Percentiles rank a stretch among this genome's conserved stretches.
Evolutionary conservation across 2,329 filamentous ascomycete species (phyloP).

Genomic region (Xylaria sp.): DNA sequence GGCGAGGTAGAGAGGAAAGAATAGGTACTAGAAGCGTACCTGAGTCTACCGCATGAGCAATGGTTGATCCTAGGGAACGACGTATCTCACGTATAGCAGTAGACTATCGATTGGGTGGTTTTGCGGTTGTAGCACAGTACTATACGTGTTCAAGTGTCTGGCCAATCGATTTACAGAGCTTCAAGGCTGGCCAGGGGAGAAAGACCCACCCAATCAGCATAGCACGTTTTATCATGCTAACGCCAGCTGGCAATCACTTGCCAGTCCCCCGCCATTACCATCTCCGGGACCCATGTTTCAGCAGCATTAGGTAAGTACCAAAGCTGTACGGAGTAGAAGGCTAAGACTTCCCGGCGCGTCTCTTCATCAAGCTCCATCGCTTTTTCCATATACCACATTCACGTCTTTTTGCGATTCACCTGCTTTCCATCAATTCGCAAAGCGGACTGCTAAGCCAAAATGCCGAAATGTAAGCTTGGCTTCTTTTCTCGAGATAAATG

Average conservation of each 20-base stretch:
- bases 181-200: too few relatives aligned
- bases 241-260: not conserved
- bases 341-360: slow-evolving; percentile 11
- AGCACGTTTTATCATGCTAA: too few relatives aligned
- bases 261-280: not conserved
- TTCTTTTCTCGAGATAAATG: slow-evolving; percentile 9
- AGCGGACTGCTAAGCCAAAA: slow-evolving; percentile 58
- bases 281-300: not conserved
- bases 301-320: too few relatives aligned
- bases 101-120: slow-evolving; percentile 7
- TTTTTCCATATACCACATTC: not conserved
- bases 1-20: not conserved
- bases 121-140: slow-evolving; percentile 1
- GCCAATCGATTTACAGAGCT: too few relatives aligned
- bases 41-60: slow-evolving; percentile 2
- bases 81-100: not conserved
- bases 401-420: not conserved
- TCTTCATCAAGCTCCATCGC: slow-evolving; percentile 19
- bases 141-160: slow-evolving; percentile 34
- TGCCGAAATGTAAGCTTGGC: slow-evolving; percentile 78
- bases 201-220: too few relatives aligned
- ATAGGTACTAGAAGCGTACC: slow-evolving; percentile 7
- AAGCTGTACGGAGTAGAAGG: not conserved
- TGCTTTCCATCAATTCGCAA: not conserved
- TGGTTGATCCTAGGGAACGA: not conserved